Evolutionary conservation across 2,329 filamentous ascomycete genomes (phyloP).

Genomic region (Colletotrichum chrysophilum): DNA sequence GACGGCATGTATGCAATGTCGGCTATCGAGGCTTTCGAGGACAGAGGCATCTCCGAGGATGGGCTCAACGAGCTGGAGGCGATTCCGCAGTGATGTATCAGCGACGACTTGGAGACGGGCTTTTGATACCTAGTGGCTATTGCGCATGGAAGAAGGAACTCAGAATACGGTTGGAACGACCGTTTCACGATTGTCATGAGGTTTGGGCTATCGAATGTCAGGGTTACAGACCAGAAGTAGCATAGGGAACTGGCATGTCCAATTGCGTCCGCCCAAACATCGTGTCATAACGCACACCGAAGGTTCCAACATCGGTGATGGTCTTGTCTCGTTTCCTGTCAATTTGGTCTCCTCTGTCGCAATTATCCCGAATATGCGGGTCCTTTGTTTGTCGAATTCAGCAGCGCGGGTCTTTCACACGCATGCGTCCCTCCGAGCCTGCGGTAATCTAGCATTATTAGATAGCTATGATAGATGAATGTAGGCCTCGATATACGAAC

Average conservation of each 20-base stretch:
- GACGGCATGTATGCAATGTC: neutral
- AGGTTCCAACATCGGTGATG: too few relatives aligned
- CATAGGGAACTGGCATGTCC: neutral
- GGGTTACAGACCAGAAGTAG: neutral
- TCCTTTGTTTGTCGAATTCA: neutral
- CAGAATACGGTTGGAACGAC: neutral
- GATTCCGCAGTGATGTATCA: neutral
- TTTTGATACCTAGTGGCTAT: neutral
- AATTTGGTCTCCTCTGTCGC: too few relatives aligned
- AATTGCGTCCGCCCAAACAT: neutral
- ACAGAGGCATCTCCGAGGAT: neutral
- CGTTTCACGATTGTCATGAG: neutral
- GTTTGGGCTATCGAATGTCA: neutral
- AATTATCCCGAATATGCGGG: neutral
- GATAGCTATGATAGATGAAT: neutral
- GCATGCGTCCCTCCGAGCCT: neutral
- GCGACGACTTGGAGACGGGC: neutral
- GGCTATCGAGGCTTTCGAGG: neutral
- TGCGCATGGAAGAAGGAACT: too few relatives aligned
- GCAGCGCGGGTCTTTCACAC: neutral
- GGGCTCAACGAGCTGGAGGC: neutral
- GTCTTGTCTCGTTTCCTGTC: too few relatives aligned
- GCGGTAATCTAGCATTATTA: fast-evolving
- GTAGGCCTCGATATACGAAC: neutral
- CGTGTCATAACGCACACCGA: neutral